Evolutionary conservation across 1,139 yeast genomes (phyloP).

Genomic region (Candida sp.): DNA sequence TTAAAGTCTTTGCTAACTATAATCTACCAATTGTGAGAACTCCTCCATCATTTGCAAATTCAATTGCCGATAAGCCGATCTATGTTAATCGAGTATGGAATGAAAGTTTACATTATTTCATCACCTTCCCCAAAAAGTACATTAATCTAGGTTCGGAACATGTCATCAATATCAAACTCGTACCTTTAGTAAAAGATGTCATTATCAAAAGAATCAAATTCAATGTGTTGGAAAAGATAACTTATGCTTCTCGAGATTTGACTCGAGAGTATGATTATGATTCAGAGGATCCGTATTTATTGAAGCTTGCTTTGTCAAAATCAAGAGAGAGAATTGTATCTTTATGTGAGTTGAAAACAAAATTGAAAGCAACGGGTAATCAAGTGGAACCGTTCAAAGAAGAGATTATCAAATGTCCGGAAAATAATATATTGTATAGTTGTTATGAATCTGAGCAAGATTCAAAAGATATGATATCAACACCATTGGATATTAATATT

Average conservation of each 20-base stretch:
- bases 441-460: conserved; percentile 41
- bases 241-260: conserved; percentile 58
- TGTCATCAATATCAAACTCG: conserved; percentile 59
- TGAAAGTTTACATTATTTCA: conserved; percentile 71
- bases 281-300: conserved; percentile 37
- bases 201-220: conserved; percentile 69
- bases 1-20: conserved; percentile 26
- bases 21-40: conserved; percentile 61
- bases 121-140: conserved; percentile 73
- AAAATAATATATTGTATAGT: conserved; percentile 58
- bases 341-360: conserved; percentile 61
- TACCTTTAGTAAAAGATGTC: conserved; percentile 70
- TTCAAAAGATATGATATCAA: conserved; percentile 30
- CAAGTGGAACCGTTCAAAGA: conserved; percentile 55
- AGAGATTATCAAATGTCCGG: conserved; percentile 53
- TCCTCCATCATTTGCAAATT: conserved; percentile 76
- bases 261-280: conserved; percentile 58
- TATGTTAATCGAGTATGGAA: conserved; percentile 84
- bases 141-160: conserved; percentile 69
- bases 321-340: conserved; percentile 53
- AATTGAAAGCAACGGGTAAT: conserved; percentile 29
- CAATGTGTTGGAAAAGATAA: conserved; percentile 68
- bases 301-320: conserved; percentile 22
- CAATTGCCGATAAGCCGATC: conserved; percentile 76
- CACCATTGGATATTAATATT: conserved; percentile 44